These are phyloP conservation scores for Vaccinium vitisidaea DNA, from an alignment of 148 eudicot species.

Conservation along the genomic window DNA sequence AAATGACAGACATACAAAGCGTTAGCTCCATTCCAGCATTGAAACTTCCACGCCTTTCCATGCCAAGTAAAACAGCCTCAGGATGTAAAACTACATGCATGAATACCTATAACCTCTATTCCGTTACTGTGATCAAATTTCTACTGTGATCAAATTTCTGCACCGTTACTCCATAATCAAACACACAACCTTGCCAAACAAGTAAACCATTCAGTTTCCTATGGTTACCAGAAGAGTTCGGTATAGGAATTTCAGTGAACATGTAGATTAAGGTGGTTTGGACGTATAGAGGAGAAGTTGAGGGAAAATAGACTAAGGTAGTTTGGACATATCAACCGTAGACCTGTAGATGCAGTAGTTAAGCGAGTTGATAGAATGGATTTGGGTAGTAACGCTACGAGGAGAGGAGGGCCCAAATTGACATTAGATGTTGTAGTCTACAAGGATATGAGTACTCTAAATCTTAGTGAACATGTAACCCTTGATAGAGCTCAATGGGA, in stretches of 20 bases:
- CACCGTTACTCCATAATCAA: neutral
- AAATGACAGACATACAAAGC: neutral
- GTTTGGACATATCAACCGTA: no score
- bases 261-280: no score
- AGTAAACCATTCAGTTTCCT: neutral
- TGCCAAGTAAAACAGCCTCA: neutral
- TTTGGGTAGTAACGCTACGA: no score
- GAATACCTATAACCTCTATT: neutral
- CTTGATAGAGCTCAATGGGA: no score
- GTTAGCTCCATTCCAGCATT: neutral
- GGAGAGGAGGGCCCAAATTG: no score
- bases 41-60: neutral
- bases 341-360: no score
- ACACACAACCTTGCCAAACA: constrained; percentile 2
- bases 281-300: no score
- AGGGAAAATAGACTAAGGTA: no score
- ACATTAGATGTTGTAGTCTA: no score
- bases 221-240: neutral
- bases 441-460: no score
- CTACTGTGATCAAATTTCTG: neutral
- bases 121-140: neutral
- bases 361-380: no score
- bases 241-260: neutral
- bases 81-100: neutral
- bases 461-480: no score